Conservation (phyloP, 768 basidiomycete genomes). For the Suillus luteus region DNA sequence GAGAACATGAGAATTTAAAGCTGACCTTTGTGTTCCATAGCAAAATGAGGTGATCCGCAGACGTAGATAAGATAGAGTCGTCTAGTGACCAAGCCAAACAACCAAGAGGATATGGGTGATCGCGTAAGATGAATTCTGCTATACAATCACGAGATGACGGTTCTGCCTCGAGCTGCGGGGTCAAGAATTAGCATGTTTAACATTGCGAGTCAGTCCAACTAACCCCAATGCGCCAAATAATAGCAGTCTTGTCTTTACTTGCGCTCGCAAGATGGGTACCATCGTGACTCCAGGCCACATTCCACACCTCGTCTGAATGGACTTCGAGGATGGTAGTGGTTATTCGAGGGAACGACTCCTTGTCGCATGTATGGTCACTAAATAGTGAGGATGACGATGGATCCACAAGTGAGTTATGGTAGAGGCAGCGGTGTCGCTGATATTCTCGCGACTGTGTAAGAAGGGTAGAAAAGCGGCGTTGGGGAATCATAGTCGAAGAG, state of each 20-base stretch:
- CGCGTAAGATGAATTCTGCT: constrained; percentile 60
- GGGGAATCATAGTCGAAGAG: constrained; percentile 90
- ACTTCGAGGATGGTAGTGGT: constrained; percentile 85
- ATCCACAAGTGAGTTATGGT: constrained; percentile 74
- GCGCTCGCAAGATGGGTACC: constrained; percentile 84
- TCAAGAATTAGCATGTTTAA: constrained; percentile 18
- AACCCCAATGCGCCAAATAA: constrained; percentile 88
- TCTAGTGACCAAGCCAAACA: constrained; percentile 93
- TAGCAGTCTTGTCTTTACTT: constrained; percentile 83
- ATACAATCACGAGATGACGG: constrained; percentile 60
- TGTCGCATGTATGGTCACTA: constrained; percentile 81
- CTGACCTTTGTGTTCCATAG: constrained; percentile 88
- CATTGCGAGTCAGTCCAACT: constrained; percentile 31
- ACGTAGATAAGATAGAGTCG: constrained; percentile 79
- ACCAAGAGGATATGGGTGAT: constrained; percentile 79
- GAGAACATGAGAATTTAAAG: constrained; percentile 8
- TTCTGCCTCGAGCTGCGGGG: constrained; percentile 46
- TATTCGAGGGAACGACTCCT: constrained; percentile 78
- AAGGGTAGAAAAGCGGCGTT: constrained; percentile 81
- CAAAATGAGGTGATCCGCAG: constrained; percentile 78
- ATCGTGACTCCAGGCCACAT: constrained; percentile 91
- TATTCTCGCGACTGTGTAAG: constrained; percentile 81
- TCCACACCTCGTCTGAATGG: constrained; percentile 95
- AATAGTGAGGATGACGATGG: constrained; percentile 76
- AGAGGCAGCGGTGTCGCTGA: constrained; percentile 82